phyloP scores from a whole-genome alignment of 768 basidiomycete species.

The Rhodotorula taiwanensis region DNA sequence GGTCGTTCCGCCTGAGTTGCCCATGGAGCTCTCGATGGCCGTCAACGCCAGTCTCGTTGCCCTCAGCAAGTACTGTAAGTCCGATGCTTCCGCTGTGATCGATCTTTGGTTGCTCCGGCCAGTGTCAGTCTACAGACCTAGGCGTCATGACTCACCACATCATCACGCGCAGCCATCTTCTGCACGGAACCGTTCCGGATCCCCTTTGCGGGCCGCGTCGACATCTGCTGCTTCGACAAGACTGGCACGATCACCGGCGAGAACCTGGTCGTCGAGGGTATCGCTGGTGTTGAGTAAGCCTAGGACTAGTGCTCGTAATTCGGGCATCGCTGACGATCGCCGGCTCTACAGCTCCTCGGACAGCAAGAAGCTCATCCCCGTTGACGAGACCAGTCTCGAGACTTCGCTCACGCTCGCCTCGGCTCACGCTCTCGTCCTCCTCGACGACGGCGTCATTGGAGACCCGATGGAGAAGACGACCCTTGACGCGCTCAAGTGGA shows the following conservation, averaged over 20 bases:
- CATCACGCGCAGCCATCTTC: conserved; percentile 68
- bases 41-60: conserved; percentile 93
- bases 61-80: conserved; percentile 79
- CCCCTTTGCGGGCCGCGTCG: conserved; percentile 87
- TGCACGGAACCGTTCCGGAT: conserved; percentile 99
- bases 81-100: neutral
- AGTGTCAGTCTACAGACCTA: no score
- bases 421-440: conserved; percentile 85
- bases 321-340: neutral
- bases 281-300: conserved; percentile 80
- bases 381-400: conserved; percentile 66
- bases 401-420: conserved; percentile 84
- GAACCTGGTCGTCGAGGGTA: conserved; percentile 85
- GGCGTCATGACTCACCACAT: neutral
- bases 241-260: conserved; percentile 98
- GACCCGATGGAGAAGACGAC: conserved; percentile 99
- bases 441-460: conserved; percentile 92
- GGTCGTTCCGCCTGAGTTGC: conserved; percentile 93
- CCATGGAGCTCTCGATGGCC: conserved; percentile 94
- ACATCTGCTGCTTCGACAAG: conserved; percentile 99
- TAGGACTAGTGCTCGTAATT: neutral
- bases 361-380: conserved; percentile 61
- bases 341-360: conserved; percentile 52
- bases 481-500: conserved; percentile 83
- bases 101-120: no score